Evolutionary conservation across 2,329 filamentous ascomycete genomes (phyloP).

Genomic region (Parascedosporium putredinis): DNA sequence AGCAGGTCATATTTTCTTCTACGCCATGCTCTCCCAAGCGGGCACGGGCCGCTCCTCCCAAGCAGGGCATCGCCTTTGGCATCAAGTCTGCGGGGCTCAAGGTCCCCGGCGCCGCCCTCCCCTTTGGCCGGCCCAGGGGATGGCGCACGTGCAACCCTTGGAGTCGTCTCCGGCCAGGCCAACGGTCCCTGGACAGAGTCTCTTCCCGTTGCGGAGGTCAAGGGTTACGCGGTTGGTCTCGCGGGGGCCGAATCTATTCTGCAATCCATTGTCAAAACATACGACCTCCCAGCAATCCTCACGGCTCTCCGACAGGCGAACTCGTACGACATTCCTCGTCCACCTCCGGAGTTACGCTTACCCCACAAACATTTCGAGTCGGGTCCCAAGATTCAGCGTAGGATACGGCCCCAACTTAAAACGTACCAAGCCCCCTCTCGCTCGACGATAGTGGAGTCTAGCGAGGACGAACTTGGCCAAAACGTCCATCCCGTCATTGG

Average conservation of each 20-base stretch:
- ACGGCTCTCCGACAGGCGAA: slow-evolving; percentile 19
- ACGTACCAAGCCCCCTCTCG: slow-evolving; percentile 15
- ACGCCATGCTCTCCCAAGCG: slow-evolving; percentile 43
- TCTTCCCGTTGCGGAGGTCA: slow-evolving; percentile 28
- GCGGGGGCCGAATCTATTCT: slow-evolving; percentile 32
- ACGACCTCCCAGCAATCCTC: slow-evolving; percentile 19
- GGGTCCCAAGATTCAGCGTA: slow-evolving; percentile 39
- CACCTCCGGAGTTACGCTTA: slow-evolving; percentile 39
- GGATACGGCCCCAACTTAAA: slow-evolving; percentile 36
- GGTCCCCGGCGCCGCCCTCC: slow-evolving; percentile 54
- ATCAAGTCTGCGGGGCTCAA: slow-evolving; percentile 37
- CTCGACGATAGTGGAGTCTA: slow-evolving; percentile 12
- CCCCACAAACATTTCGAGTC: slow-evolving; percentile 49
- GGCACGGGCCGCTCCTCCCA: slow-evolving; percentile 18
- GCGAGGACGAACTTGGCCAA: slow-evolving; percentile 25
- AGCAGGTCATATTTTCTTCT: slow-evolving; percentile 37
- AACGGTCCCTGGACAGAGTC: background rate
- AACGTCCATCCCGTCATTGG: slow-evolving; percentile 46
- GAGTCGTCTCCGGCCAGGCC: background rate
- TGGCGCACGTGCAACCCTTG: slow-evolving; percentile 46
- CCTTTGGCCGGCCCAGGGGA: slow-evolving; percentile 63
- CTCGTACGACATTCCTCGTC: slow-evolving; percentile 29
- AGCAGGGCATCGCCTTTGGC: slow-evolving; percentile 31
- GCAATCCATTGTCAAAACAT: slow-evolving; percentile 14
- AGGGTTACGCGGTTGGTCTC: slow-evolving; percentile 34